phyloP scores from a whole-genome alignment of 2,329 filamentous ascomycete genomes.

The Remersonia thermophila region DNA sequence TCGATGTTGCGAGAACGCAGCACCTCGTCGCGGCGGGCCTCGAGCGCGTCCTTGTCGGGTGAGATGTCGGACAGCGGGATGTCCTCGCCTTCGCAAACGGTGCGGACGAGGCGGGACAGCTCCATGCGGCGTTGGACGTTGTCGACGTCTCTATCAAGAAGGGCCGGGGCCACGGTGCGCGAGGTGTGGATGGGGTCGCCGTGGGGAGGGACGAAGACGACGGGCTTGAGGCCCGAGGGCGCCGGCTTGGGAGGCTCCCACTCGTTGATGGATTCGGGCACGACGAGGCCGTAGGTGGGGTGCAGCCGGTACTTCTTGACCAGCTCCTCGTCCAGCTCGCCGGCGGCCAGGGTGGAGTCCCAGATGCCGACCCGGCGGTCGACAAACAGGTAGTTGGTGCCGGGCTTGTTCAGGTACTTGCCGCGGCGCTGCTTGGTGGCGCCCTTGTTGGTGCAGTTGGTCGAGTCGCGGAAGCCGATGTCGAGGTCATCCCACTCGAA shows the following conservation, averaged over 20 bases:
- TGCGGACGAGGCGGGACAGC: constrained; percentile 13
- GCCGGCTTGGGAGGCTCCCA: constrained; percentile 10
- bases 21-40: constrained; percentile 11
- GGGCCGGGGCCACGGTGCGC: constrained; percentile 15
- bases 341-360: constrained; percentile 37
- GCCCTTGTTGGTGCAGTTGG: constrained; percentile 41
- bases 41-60: constrained; percentile 13
- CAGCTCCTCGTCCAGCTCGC: constrained; percentile 38
- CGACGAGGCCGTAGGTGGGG: constrained; percentile 40
- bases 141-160: constrained; percentile 10
- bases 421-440: constrained; percentile 41
- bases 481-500: constrained; percentile 40
- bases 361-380: constrained; percentile 42
- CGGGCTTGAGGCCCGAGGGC: constrained; percentile 13
- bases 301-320: constrained; percentile 40
- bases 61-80: constrained; percentile 16
- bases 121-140: constrained; percentile 13
- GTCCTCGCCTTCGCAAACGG: constrained; percentile 17
- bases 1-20: constrained; percentile 13
- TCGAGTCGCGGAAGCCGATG: constrained; percentile 48
- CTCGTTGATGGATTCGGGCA: constrained; percentile 31
- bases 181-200: constrained; percentile 15
- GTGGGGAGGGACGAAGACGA: constrained; percentile 12
- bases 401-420: constrained; percentile 41
- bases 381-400: constrained; percentile 40